Base-by-base conservation (phyloP, 768 basidiomycete species). In the Clitopilus hobsonii region DNA sequence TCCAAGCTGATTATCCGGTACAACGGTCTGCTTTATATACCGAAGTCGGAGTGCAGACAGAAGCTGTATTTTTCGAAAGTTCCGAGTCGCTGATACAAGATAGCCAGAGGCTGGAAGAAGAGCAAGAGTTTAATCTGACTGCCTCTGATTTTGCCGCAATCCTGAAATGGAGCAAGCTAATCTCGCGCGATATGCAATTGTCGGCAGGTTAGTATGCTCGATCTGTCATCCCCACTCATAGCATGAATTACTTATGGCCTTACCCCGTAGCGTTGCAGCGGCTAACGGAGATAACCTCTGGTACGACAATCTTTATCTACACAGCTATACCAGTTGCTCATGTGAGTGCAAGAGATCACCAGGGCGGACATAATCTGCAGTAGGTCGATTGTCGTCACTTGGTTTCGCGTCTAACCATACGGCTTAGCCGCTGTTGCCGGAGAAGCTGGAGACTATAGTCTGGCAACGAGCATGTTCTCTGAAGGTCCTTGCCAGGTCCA, bases 131-230 rank as follows among this genome's bases (percentile, higher is more conserved):
- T 1, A 79, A 75, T n/a, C 63, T 87, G 30, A 75, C 75, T 56
- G 84, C 85, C 14, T 72, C 79, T 49, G 84, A 88, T 63, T 69
- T 88, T 11, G 82, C 82, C 22, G 82, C 85, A 0, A 87, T 90
- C 50, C 73, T 89, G 27, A 85, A 83, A 61, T 87, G 85, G 82
- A 87, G 84, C 60, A 85, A 86, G 64, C 83, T 86, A 53, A 87
- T 90, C 13, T 86, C 86, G 0, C 82, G 84, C 30, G 85, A 88
- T 65, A 86, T 88, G 38, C 86, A 87, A 58, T 67, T 88, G 20
- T 80, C 80, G 36, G 84, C 85, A 52, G 82, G 84, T 80, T 59
- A 30, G 65, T 59, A n/a, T n/a, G n/a, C n/a, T n/a, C n/a, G 26
- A 24, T 24, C 8, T 29, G 24, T 27, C 26, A n/a, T n/a, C n/a